phyloP scores from a whole-genome alignment of 208 protist species.

The Acanthamoeba lenticulata region DNA sequence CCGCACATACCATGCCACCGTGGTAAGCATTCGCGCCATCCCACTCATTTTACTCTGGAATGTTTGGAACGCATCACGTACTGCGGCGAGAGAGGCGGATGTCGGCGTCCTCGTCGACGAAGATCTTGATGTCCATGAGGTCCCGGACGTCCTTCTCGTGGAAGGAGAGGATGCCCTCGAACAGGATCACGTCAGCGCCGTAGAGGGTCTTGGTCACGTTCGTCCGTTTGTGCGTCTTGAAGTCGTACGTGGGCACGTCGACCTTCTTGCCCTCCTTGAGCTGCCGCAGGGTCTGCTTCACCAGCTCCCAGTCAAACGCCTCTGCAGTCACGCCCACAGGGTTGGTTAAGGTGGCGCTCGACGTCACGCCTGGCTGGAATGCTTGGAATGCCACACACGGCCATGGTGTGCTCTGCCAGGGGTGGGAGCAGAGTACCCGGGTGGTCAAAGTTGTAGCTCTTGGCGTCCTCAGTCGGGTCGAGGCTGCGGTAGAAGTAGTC shows the following conservation, averaged over 20 bases:
- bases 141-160: constrained; percentile 75
- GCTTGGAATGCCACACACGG: too few relatives aligned
- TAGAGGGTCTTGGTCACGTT: constrained; percentile 77
- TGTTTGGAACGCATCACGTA: constrained; percentile 1
- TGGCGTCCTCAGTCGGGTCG: neutral
- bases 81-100: constrained; percentile 89
- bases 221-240: constrained; percentile 86
- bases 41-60: too few relatives aligned
- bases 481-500: constrained; percentile 91
- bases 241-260: constrained; percentile 93
- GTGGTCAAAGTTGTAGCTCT: constrained; percentile 50
- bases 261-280: constrained; percentile 71
- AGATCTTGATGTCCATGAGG: constrained; percentile 91
- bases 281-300: neutral
- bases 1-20: too few relatives aligned
- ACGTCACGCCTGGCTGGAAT: too few relatives aligned
- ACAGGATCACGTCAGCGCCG: constrained; percentile 89
- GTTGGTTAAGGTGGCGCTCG: too few relatives aligned
- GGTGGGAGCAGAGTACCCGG: constrained; percentile 3
- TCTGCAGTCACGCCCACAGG: neutral
- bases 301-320: constrained; percentile 36
- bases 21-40: too few relatives aligned
- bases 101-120: constrained; percentile 92
- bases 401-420: too few relatives aligned
- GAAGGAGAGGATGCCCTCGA: constrained; percentile 90